Evolutionary conservation across 1,284 basidiomycete species (phyloP), one percentile per base, ranked within the genome.

Genomic region (Austroboletus novae-zelandiae): DNA sequence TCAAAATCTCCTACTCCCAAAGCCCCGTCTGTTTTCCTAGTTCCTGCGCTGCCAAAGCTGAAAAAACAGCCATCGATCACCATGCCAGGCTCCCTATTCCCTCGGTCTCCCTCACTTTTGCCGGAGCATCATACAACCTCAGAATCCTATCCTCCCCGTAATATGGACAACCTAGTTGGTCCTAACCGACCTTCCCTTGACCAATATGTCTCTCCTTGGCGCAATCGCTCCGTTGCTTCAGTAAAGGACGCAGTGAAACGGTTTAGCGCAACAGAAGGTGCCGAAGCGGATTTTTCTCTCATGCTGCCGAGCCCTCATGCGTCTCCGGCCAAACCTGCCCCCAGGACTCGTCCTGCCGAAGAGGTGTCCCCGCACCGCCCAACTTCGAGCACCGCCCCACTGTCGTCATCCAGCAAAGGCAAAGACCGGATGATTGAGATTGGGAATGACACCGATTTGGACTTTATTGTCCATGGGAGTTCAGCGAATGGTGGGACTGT

Each of bases 51-150:
- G 18, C 70, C 32, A 61, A 69, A 37, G 57, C 61, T 57, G 48
- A 67, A 54, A 40, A 74, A 74, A 41, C 68, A 71, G n/a, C 67
- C 70, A 3, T 79, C 79, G 1, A 60, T 76, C 2, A 84, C 81
- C 1, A 90, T 90, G 87, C 88, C 87, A n/a, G 88, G 87, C 10
- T 79, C 87, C 1, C 75, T 90, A 8, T 87, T 81, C 60, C 80
- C 86, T 9, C 81, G 85, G 6, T 86, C 87, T 0, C 74, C 80
- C 0, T 88, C 87, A 17, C 70, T 83, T 13, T 68, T 80, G 32
- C 81, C 83, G 2, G 76, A 79, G 4, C 20, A 23, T 23, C 20
- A 23, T 23, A 23, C 20, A 5, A 5, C 20, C 20, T 23, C 20
- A 23, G 20, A 23, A 5, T 23, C 20, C 5, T 23, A 5, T 23